phyloP scores from a whole-genome alignment of 2,329 filamentous ascomycete genomes.

The Nectriaceae sp. region DNA sequence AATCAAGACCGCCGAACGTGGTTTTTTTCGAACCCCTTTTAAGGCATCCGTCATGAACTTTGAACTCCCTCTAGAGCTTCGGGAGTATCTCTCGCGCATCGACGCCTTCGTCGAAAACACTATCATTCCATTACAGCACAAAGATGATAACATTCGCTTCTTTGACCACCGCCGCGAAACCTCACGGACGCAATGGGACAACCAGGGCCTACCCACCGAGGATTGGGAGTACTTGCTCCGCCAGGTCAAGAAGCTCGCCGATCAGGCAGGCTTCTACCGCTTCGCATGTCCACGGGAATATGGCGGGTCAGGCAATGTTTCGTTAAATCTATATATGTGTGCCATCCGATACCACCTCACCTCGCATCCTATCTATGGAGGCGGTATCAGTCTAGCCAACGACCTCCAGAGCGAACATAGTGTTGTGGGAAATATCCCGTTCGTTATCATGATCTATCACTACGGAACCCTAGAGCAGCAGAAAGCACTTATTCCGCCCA shows the following conservation, averaged over 20 bases:
- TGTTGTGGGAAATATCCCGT: constrained; percentile 16
- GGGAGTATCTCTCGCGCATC: constrained; percentile 9
- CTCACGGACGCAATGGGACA: constrained; percentile 20
- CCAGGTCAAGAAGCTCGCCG: constrained; percentile 9
- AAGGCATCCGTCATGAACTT: constrained; percentile 11
- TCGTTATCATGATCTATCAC: constrained; percentile 17
- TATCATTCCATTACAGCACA: constrained; percentile 13
- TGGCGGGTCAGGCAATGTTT: constrained; percentile 10
- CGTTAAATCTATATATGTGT: constrained; percentile 17
- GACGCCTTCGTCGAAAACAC: constrained; percentile 10
- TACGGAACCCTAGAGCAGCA: constrained; percentile 12
- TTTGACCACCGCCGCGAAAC: constrained; percentile 18
- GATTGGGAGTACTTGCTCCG: constrained; percentile 15
- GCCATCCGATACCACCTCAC: constrained; percentile 16
- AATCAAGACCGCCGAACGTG: too few species aligned
- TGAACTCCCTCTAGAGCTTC: constrained; percentile 10
- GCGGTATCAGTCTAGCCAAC: constrained; percentile 19
- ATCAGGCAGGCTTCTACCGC: constrained; percentile 16
- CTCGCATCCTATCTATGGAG: constrained; percentile 16
- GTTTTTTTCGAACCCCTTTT: too few species aligned
- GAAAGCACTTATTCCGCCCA: constrained; percentile 8
- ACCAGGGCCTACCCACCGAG: constrained; percentile 11
- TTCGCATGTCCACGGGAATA: constrained; percentile 14
- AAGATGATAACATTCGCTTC: constrained; percentile 14
- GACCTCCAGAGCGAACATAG: constrained; percentile 20